Conservation (phyloP, 1,284 basidiomycete genomes). For the Limonomyces culmigenus region DNA sequence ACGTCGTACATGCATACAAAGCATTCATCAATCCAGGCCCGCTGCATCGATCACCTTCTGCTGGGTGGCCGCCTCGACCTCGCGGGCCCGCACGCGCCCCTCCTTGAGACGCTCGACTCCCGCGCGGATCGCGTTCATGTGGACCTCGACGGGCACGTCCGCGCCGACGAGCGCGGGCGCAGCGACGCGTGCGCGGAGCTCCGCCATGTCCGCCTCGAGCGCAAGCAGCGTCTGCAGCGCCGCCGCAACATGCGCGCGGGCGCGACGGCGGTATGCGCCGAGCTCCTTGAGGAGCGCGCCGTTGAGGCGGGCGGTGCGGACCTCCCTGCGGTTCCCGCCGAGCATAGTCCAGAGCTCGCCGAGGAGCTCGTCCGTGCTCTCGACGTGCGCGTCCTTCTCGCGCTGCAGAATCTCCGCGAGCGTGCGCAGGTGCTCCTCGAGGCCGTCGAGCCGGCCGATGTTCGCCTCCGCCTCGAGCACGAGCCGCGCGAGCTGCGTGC, state of each 20-base stretch:
- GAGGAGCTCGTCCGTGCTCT: constrained; percentile 30
- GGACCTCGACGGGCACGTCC: constrained; percentile 47
- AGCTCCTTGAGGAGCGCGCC: constrained; percentile 38
- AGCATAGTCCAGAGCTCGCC: neutral
- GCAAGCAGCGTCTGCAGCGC: constrained; percentile 27
- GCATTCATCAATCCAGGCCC: no score
- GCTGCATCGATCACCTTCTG: constrained; percentile 15
- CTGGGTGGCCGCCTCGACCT: constrained; percentile 16
- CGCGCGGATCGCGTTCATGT: constrained; percentile 46
- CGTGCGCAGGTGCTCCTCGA: no score
- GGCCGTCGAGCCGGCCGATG: no score
- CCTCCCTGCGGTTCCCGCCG: no score
- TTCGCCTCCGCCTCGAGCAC: no score
- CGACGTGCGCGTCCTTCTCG: constrained; percentile 30
- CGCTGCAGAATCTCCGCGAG: constrained; percentile 30
- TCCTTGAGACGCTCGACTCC: constrained; percentile 49
- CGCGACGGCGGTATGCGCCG: constrained; percentile 35
- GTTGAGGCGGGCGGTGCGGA: no score
- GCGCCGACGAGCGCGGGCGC: constrained; percentile 41
- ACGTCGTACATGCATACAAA: no score
- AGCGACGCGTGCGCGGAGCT: constrained; percentile 47
- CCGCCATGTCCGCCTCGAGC: constrained; percentile 69
- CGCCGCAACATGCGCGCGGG: constrained; percentile 40
- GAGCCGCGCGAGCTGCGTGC: no score
- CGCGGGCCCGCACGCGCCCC: constrained; percentile 24